Percentiles rank a stretch among this genome's conserved stretches.
These are phyloP conservation scores for Aspergillus homomorphus DNA, from an alignment of 495 filamentous ascomycete genomes.

Conservation along the genomic window DNA sequence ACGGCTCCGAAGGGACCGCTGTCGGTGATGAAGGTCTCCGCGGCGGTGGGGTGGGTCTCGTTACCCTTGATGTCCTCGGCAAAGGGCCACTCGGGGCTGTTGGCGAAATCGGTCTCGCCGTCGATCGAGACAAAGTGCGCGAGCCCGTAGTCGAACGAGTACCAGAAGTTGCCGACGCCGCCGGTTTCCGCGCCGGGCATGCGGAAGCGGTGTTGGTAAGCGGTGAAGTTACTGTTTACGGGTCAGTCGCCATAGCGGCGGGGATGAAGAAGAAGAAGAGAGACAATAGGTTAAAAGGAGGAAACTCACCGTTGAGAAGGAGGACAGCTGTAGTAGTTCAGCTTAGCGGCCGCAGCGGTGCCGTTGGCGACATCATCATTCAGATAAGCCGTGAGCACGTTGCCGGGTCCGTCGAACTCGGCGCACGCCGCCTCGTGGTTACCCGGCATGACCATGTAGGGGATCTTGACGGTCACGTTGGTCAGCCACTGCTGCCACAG, in stretches of 20 bases:
- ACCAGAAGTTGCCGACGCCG: conserved; percentile 55
- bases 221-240: conserved; percentile 47
- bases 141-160: conserved; percentile 55
- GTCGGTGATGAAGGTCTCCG: conserved; percentile 47
- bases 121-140: conserved; percentile 48
- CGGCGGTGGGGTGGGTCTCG: conserved; percentile 37
- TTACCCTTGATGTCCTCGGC: conserved; percentile 35
- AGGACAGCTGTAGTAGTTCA: conserved; percentile 54
- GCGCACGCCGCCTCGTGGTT: conserved; percentile 22
- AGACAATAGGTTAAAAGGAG: neutral
- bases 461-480: conserved; percentile 36
- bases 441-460: conserved; percentile 17
- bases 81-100: conserved; percentile 43
- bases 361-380: conserved; percentile 33
- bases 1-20: conserved; percentile 49
- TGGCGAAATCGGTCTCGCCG: conserved; percentile 49
- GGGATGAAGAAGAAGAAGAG: neutral
- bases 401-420: conserved; percentile 49
- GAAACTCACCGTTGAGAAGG: conserved; percentile 44
- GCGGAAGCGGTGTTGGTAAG: conserved; percentile 53
- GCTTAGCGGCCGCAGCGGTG: conserved; percentile 24
- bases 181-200: conserved; percentile 47
- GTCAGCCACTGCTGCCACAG: conserved; percentile 48
- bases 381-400: conserved; percentile 47
- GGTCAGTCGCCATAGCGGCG: neutral